Evolutionary conservation across 2,329 filamentous ascomycete genomes (phyloP).

Genomic region (Fusarium albidum): DNA sequence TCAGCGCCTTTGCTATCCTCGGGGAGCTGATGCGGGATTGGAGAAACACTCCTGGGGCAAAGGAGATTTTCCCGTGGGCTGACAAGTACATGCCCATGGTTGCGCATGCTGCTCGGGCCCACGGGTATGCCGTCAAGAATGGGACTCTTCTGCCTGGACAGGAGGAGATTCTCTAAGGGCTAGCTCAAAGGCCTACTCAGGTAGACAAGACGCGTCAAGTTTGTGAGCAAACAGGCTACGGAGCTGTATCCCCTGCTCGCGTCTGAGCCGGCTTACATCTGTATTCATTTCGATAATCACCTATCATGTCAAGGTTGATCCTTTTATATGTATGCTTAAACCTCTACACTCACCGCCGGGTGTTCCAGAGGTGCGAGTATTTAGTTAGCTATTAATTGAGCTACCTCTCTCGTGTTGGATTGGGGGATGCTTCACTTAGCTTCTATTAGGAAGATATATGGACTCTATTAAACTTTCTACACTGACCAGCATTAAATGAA

Average conservation of each 20-base stretch:
- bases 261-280: not conserved
- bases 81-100: conserved; percentile 63
- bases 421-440: no score
- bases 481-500: no score
- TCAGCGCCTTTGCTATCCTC: conserved; percentile 58
- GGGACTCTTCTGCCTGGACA: conserved; percentile 61
- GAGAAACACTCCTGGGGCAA: conserved; percentile 50
- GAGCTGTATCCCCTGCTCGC: not conserved
- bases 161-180: conserved; percentile 14
- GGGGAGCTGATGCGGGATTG: conserved; percentile 67
- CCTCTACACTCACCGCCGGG: not conserved
- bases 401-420: no score
- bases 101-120: conserved; percentile 59
- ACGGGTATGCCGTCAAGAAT: conserved; percentile 60
- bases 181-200: no score
- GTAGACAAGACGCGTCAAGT: no score
- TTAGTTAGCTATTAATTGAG: no score
- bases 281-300: not conserved
- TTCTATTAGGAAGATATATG: no score
- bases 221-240: not conserved
- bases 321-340: conserved; percentile 1
- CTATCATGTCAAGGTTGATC: not conserved
- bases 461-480: no score
- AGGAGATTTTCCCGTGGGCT: conserved; percentile 60
- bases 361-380: no score